phyloP scores from a whole-genome alignment of 441 rosid species.

The Mallotus japonicus region DNA sequence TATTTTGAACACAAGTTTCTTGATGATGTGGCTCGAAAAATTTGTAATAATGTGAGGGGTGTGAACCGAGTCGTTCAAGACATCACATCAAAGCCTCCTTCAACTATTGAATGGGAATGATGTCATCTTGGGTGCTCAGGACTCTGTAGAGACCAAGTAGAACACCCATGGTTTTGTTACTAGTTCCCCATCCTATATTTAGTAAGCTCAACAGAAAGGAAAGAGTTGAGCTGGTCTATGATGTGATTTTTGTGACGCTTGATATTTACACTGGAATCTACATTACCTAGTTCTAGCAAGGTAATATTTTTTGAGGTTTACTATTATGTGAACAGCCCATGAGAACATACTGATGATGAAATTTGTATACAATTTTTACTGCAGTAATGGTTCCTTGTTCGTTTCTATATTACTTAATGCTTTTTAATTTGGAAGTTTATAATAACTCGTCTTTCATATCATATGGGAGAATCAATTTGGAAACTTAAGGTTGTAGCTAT shows the following conservation, averaged over 20 bases:
- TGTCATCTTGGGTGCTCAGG: slow-evolving; percentile 17
- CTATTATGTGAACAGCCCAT: slow-evolving; percentile 8
- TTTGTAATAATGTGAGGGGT: slow-evolving; percentile 83
- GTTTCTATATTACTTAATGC: too few species aligned
- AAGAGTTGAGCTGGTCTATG: slow-evolving; percentile 16
- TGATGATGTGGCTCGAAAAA: slow-evolving; percentile 69
- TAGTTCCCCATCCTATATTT: slow-evolving; percentile 1
- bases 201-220: slow-evolving; percentile 14
- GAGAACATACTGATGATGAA: not conserved
- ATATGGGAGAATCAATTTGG: too few species aligned
- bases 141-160: slow-evolving; percentile 11
- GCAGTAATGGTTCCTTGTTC: too few species aligned
- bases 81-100: slow-evolving; percentile 95
- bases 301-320: slow-evolving; percentile 17
- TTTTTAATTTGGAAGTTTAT: too few species aligned
- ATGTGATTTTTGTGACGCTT: slow-evolving; percentile 17
- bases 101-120: slow-evolving; percentile 96
- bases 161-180: slow-evolving; percentile 7
- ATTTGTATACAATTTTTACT: not conserved
- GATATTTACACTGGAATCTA: slow-evolving; percentile 18
- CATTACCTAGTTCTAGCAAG: slow-evolving; percentile 16
- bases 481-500: too few species aligned
- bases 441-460: too few species aligned
- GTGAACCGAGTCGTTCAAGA: slow-evolving; percentile 91
- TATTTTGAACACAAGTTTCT: slow-evolving; percentile 85